These are phyloP conservation scores for Pythium utonaiense DNA, from an alignment of 352 stramenopile genomes.

Conservation along the genomic window DNA sequence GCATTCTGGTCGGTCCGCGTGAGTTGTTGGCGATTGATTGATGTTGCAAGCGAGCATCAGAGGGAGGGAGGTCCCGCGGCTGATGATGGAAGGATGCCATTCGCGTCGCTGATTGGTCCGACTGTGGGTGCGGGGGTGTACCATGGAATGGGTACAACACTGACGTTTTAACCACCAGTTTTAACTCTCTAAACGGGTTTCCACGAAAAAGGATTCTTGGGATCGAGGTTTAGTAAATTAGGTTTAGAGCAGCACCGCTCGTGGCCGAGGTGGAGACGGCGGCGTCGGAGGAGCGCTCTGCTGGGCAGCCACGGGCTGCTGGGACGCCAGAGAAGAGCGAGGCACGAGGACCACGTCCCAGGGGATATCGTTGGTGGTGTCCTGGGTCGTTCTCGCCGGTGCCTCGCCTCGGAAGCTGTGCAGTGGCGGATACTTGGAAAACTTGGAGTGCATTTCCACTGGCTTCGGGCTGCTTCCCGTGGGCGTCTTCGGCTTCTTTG, in stretches of 20 bases:
- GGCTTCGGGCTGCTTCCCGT: not conserved
- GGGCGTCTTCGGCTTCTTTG: slow-evolving; percentile 1
- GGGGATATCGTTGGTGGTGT: slow-evolving; percentile 1
- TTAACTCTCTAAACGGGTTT: too few species aligned
- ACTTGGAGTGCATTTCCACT: not conserved
- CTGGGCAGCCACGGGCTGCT: not conserved
- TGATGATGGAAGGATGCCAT: not conserved
- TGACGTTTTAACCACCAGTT: too few species aligned
- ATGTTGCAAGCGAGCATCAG: not conserved
- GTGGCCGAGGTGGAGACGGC: not conserved
- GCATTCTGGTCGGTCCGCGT: too few species aligned
- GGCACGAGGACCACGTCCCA: slow-evolving; percentile 17
- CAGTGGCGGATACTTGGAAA: not conserved
- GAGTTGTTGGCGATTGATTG: too few species aligned
- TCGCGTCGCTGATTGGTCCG: not conserved
- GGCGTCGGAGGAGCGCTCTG: not conserved
- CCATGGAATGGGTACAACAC: not conserved
- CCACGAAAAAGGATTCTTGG: too few species aligned
- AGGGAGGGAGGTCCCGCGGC: not conserved
- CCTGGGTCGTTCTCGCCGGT: not conserved
- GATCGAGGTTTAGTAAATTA: too few species aligned
- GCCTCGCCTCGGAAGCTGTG: not conserved
- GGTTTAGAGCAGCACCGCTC: not conserved
- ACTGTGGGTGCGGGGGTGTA: not conserved
- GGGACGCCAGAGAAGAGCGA: not conserved